These are phyloP conservation scores for Thinopyrum elongatum DNA, from an alignment of 176 grass and related monocot species.

Conservation along the genomic window DNA sequence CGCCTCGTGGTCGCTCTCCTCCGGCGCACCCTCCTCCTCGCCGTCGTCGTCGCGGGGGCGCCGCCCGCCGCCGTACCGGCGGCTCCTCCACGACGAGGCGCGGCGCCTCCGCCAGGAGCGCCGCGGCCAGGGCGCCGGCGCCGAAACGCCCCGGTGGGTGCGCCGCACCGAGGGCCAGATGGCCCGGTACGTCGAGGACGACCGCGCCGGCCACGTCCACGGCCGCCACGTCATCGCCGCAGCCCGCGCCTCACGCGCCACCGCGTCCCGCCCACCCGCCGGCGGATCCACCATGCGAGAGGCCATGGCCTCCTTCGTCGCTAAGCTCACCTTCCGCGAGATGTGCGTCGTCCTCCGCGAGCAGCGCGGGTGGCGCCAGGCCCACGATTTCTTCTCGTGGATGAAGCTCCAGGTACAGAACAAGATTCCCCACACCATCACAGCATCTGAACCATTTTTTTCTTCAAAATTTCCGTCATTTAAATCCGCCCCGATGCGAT, in stretches of 20 bases:
- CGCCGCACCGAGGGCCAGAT: slow-evolving; percentile 78
- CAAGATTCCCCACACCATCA: neutral
- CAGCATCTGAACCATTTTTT: neutral
- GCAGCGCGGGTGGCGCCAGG: slow-evolving; percentile 83
- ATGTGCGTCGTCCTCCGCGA: slow-evolving; percentile 95
- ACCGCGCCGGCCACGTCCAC: slow-evolving; percentile 74
- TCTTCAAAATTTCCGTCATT: neutral
- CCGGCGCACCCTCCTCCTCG: slow-evolving; percentile 29
- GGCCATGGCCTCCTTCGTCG: slow-evolving; percentile 78
- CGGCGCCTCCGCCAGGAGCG: slow-evolving; percentile 66
- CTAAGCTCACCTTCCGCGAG: slow-evolving; percentile 89
- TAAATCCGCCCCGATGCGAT: too few relatives aligned
- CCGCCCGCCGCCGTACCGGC: slow-evolving; percentile 34
- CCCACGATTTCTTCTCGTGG: slow-evolving; percentile 88
- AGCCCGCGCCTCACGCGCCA: slow-evolving; percentile 61
- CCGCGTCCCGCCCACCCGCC: slow-evolving; percentile 39
- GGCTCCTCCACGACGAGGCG: slow-evolving; percentile 77
- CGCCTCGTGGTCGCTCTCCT: slow-evolving; percentile 57
- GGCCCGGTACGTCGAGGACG: slow-evolving; percentile 76
- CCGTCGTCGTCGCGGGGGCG: slow-evolving; percentile 24
- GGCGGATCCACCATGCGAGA: slow-evolving; percentile 51
- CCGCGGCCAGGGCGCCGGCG: slow-evolving; percentile 66
- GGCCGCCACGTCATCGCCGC: slow-evolving; percentile 81
- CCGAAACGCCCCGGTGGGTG: slow-evolving; percentile 80
- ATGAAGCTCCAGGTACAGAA: slow-evolving; percentile 81